Conservation (phyloP, 805 yeast species). For the Starmerella lactis-condensi region DNA sequence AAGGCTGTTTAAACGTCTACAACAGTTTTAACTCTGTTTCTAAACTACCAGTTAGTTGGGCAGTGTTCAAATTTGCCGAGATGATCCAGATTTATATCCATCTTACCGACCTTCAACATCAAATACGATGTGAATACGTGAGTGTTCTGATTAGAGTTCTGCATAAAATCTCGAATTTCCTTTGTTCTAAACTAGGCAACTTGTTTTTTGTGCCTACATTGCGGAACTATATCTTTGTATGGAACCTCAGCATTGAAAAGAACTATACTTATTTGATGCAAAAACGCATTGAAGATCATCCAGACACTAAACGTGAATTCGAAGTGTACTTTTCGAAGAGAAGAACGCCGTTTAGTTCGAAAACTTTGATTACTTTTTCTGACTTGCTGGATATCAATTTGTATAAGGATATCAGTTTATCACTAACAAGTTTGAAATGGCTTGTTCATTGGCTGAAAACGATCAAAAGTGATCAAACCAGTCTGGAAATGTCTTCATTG, state of each 20-base stretch:
- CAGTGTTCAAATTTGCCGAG: slow-evolving; percentile 31
- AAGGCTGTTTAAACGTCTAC: slow-evolving; percentile 25
- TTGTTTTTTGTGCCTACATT: slow-evolving; percentile 1
- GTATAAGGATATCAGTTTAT: slow-evolving; percentile 33
- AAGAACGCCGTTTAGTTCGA: slow-evolving; percentile 6
- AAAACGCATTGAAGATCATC: not conserved
- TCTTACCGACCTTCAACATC: slow-evolving; percentile 40
- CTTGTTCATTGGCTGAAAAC: slow-evolving; percentile 41
- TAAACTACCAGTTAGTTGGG: slow-evolving; percentile 23
- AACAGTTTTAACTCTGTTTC: slow-evolving; percentile 18
- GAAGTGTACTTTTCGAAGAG: slow-evolving; percentile 14
- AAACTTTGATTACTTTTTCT: slow-evolving; percentile 24
- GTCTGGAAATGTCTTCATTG: not conserved
- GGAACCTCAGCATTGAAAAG: slow-evolving; percentile 1
- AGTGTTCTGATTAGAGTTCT: slow-evolving; percentile 18
- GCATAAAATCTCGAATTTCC: slow-evolving; percentile 10
- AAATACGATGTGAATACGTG: slow-evolving; percentile 40
- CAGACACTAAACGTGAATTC: slow-evolving; percentile 14
- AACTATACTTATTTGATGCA: not conserved
- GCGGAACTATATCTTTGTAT: not conserved
- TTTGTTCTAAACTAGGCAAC: slow-evolving; percentile 1
- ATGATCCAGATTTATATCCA: slow-evolving; percentile 33
- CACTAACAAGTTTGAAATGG: slow-evolving; percentile 40
- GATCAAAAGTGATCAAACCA: slow-evolving; percentile 18
- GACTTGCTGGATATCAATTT: slow-evolving; percentile 38